Evolutionary conservation across 331 rosid genomes (phyloP).

Genomic region (Prunus yedoensis): DNA sequence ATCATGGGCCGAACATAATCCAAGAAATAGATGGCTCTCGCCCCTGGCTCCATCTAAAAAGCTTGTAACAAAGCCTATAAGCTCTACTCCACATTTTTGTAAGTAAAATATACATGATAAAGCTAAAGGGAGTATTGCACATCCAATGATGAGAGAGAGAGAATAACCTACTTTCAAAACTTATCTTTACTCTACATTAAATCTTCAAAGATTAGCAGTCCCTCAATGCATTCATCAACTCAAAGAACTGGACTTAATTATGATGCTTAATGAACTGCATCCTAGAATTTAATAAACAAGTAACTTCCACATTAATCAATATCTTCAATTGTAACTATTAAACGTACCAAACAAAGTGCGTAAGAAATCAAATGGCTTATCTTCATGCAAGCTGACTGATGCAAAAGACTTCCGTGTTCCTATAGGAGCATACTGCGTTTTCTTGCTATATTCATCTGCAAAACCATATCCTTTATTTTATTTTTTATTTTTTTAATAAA

Average conservation of each 20-base stretch:
- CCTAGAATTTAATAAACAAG: background rate
- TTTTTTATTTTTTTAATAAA: background rate
- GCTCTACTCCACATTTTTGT: background rate
- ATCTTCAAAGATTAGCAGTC: background rate
- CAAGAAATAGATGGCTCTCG: background rate
- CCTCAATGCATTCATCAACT: background rate
- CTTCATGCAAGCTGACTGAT: conserved; percentile 53
- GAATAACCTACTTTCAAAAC: background rate
- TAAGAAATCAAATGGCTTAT: conserved; percentile 65
- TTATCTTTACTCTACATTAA: background rate
- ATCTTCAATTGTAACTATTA: background rate
- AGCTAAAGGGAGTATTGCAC: no score
- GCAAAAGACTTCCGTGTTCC: conserved; percentile 50
- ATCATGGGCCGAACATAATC: background rate
- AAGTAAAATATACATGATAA: no score
- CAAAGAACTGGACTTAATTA: background rate
- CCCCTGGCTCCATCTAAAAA: background rate
- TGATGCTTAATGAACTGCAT: background rate
- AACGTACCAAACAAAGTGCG: conserved; percentile 69
- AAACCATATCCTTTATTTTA: conserved; percentile 32
- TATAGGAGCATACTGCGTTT: conserved; percentile 29
- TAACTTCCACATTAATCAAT: background rate
- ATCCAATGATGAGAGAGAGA: no score
- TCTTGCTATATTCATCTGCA: conserved; percentile 54
- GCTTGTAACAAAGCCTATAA: background rate